These are phyloP conservation scores for Spinellus fusiger DNA, from an alignment of 192 early-diverging fungal species.

Conservation along the genomic window DNA sequence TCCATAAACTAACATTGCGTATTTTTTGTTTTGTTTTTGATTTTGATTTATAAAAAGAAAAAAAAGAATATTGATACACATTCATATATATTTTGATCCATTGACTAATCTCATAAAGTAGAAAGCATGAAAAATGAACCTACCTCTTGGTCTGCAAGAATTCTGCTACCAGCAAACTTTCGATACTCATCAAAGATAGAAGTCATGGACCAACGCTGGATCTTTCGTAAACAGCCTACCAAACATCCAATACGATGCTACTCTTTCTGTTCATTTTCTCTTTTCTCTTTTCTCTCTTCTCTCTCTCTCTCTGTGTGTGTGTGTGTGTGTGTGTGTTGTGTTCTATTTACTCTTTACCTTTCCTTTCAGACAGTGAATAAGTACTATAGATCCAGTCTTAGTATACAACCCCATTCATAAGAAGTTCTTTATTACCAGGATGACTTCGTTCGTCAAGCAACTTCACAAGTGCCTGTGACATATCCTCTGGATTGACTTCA, in stretches of 20 bases:
- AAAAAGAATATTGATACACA: no score
- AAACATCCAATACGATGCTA: slow-evolving; percentile 91
- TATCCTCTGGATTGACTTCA: slow-evolving; percentile 49
- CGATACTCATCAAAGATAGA: slow-evolving; percentile 97
- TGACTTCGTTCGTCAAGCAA: slow-evolving; percentile 45
- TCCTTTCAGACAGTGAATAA: slow-evolving; percentile 94
- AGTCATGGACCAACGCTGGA: slow-evolving; percentile 94
- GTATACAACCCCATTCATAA: background rate
- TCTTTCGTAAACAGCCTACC: slow-evolving; percentile 87
- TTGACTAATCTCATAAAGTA: no score
- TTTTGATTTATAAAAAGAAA: background rate
- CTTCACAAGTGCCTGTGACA: slow-evolving; percentile 45
- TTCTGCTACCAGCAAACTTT: slow-evolving; percentile 86
- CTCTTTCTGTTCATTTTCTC: background rate
- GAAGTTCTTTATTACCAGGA: slow-evolving; percentile 26
- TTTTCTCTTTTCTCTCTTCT: background rate
- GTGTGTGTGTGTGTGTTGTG: no score
- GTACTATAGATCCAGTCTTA: slow-evolving; percentile 25
- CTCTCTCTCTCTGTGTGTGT: no score
- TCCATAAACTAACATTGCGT: slow-evolving; percentile 60
- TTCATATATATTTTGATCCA: no score
- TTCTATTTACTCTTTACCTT: slow-evolving; percentile 49
- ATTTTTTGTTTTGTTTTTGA: background rate
- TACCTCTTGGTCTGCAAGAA: slow-evolving; percentile 93
- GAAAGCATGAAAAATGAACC: background rate